Evolutionary conservation across 2,329 filamentous ascomycete species (phyloP), one percentile per base, ranked within the genome.

Genomic region (Piedraia hortae): DNA sequence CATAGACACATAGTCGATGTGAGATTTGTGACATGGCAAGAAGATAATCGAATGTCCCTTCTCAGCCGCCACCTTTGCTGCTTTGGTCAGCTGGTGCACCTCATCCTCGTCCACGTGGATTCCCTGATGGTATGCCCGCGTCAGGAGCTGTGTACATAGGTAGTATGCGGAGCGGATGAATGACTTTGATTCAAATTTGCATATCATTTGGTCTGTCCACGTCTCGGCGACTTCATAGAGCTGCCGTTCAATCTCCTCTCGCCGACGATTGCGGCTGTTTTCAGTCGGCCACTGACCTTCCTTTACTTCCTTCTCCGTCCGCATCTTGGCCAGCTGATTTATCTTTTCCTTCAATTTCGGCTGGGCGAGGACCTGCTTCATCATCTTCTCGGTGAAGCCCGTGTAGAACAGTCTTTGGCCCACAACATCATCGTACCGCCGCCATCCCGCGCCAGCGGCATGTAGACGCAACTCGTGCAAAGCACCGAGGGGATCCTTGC

Each of bases 21-120:
- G 85, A 3, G 77, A 90, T 25, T 80, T 64, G 46, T 97, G 85
- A 32, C 78, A 90, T 0, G 85, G 85, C 26, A 97, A 47, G 43
- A 97, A 97, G 22, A 97, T 72, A 33, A 97, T 88, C 31, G 77
- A 89, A 43, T 91, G 80, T 44, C 85, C 88, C 41, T 85, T 77
- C 42, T 63, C 62, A 26, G 68, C 67, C 1, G 85, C 82, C 36
- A 72, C 54, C 36, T 80, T 65, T 8, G 85, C 85, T 8, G 91
- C 75, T 12, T 61, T 67, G 23, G 78, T 57, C 27, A 97, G 43
- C 14, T 77, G 61, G 23, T 90, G 46, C 4, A 97, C 77, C 46
- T 97, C 85, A 37, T 90, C 77, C 42, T 75, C 89, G 1, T 74
- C 89, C 13, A 93, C 78, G 43, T 97, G 85, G 23, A 97, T 90